Conservation (phyloP, 1,284 basidiomycete genomes). For the Leccinum subrobustum region DNA sequence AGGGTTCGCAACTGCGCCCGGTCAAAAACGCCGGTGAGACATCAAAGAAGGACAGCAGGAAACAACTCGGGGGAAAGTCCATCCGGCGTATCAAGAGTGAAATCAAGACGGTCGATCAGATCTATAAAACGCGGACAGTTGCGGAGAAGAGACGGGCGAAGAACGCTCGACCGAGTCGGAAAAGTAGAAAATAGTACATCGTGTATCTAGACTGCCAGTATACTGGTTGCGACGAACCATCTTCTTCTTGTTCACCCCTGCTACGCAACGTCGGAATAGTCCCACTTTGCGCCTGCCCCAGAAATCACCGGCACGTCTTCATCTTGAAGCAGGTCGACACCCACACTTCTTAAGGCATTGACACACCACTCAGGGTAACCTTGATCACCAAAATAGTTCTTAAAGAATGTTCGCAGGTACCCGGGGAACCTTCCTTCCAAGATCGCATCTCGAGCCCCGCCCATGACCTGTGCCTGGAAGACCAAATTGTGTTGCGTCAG, state of each 20-base stretch:
- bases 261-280: conserved; percentile 47
- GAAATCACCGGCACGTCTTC: conserved; percentile 46
- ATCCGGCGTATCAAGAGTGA: conserved; percentile 69
- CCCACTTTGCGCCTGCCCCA: conserved; percentile 75
- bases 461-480: conserved; percentile 83
- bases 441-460: conserved; percentile 74
- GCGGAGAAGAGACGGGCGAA: conserved; percentile 65
- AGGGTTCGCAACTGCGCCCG: conserved; percentile 14
- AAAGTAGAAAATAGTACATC: conserved; percentile 44
- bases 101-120: conserved; percentile 82
- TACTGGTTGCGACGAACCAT: background rate
- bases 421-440: conserved; percentile 71
- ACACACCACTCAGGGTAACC: conserved; percentile 84
- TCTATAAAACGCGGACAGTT: conserved; percentile 69
- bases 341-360: conserved; percentile 72
- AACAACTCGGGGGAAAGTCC: conserved; percentile 58
- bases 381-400: conserved; percentile 61
- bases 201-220: conserved; percentile 5
- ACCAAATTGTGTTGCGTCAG: conserved; percentile 78
- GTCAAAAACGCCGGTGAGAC: conserved; percentile 19
- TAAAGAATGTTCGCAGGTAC: conserved; percentile 73
- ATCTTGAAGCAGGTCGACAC: conserved; percentile 69
- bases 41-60: conserved; percentile 33
- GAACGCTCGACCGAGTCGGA: conserved; percentile 68
- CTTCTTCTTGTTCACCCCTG: conserved; percentile 5